Evolutionary conservation across 2,329 filamentous ascomycete species (phyloP), one percentile per base, ranked within the genome.

Genomic region (Stylonectria norvegica): DNA sequence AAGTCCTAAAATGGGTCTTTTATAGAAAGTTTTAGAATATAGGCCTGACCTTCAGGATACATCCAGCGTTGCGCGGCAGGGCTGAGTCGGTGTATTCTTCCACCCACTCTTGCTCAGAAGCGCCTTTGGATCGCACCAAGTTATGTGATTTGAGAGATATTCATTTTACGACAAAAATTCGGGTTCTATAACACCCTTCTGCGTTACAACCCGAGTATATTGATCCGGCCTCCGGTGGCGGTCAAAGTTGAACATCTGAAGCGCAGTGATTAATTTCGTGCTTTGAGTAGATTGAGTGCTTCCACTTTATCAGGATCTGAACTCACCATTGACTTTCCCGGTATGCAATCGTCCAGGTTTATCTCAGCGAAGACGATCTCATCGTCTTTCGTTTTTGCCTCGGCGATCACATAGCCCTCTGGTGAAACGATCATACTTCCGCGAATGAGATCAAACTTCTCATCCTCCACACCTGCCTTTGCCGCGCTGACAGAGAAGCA

Each of bases 401-500:
- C 38, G 3, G 31, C 38, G 5, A 40, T 19, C 8, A 40, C 32
- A 14, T 35, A 20, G 12, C 38, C 38, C 5, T 14, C 8, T 14
- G 38, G 38, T 2, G 15, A 22, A 1, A 40, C 25, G 8, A 40
- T 40, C 7, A 12, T 15, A 10, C 30, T 34, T 4, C 27, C 32
- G 9, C 16, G 23, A 30, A 40, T 40, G 16, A 40, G 12, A 2
- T 19, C 5, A 22, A 20, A 34, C 5, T 32, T 32, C 4, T 32
- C 20, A 15, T 40, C 38, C 9, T 40, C 38, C 14, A 23, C n/a
- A 4, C 38, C 38, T 2, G 38, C 31, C n/a, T 28, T 34, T 7
- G 23, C 38, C 11, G 30, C 32, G 14, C 32, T 28, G 19, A 40
- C 31, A 14, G 23, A 29, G 19, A 40, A 40, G 19, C 38, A 40